Percentiles rank a stretch among this genome's conserved stretches.
Evolutionary conservation across 139 green algal genomes (phyloP).

Genomic region (Tetradesmus lagerheimii): DNA sequence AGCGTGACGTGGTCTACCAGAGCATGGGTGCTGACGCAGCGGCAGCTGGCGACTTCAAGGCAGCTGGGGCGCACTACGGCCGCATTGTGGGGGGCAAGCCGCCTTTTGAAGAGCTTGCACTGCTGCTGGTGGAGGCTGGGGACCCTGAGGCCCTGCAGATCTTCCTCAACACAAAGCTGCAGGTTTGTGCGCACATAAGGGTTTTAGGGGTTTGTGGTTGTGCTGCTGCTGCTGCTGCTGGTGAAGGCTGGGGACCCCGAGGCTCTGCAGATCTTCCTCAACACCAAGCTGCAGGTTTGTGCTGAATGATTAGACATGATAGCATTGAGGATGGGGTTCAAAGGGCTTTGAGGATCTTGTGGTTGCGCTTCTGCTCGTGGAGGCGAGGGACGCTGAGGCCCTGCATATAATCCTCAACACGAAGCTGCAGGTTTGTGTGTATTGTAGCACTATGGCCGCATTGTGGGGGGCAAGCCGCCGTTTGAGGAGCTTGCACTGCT

Average conservation of each 20-base stretch:
- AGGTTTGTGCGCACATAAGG: background rate
- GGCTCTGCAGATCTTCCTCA: slow-evolving; percentile 50
- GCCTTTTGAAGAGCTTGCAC: slow-evolving; percentile 90
- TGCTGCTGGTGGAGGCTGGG: slow-evolving; percentile 80
- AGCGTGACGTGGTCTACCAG: slow-evolving; percentile 78
- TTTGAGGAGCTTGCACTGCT: slow-evolving; percentile 93
- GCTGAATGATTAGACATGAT: too few species aligned
- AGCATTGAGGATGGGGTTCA: too few species aligned
- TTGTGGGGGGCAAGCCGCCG: slow-evolving; percentile 62
- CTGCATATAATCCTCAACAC: too few species aligned
- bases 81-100: slow-evolving; percentile 63
- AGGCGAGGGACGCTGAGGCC: too few species aligned
- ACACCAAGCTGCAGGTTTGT: slow-evolving; percentile 58
- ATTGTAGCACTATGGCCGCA: slow-evolving; percentile 37
- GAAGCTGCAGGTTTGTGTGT: too few species aligned
- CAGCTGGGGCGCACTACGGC: slow-evolving; percentile 23
- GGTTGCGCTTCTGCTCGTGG: too few species aligned
- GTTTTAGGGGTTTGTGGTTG: background rate
- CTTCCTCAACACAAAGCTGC: slow-evolving; percentile 64
- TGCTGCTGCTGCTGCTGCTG: too few species aligned
- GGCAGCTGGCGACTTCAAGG: slow-evolving; percentile 56
- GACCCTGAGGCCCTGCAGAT: slow-evolving; percentile 47
- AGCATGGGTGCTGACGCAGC: slow-evolving; percentile 60
- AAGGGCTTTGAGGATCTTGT: too few species aligned
- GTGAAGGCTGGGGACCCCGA: background rate